Evolutionary conservation across 768 basidiomycete species (phyloP).

Genomic region (Mycena galopus): DNA sequence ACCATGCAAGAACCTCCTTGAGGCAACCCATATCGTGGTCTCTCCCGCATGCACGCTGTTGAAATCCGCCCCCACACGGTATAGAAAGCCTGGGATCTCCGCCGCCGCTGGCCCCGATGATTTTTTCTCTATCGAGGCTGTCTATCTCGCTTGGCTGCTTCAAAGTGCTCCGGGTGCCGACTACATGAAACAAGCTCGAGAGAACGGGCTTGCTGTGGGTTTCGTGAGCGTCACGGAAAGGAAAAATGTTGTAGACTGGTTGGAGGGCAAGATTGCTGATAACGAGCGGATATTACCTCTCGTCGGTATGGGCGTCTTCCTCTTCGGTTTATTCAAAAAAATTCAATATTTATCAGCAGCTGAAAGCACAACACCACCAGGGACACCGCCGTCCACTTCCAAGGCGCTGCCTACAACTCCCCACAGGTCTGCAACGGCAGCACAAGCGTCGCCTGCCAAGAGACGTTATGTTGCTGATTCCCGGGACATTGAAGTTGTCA

Average conservation of each 20-base stretch:
- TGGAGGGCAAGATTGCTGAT: conserved; percentile 69
- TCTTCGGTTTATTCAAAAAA: neutral
- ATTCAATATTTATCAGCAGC: conserved; percentile 40
- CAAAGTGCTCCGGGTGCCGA: conserved; percentile 82
- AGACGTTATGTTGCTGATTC: conserved; percentile 83
- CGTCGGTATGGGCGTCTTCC: conserved; percentile 44
- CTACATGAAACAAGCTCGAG: conserved; percentile 89
- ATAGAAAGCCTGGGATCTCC: conserved; percentile 71
- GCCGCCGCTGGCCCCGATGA: conserved; percentile 63
- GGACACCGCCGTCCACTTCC: conserved; percentile 54
- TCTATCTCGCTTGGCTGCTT: conserved; percentile 88
- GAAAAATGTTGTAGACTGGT: conserved; percentile 87
- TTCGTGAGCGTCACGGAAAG: conserved; percentile 91
- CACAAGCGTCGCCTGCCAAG: conserved; percentile 69
- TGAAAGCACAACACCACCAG: conserved; percentile 74
- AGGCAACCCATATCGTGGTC: conserved; percentile 77
- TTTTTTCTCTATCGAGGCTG: conserved; percentile 83
- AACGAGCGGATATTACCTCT: conserved; percentile 67
- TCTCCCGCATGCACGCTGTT: conserved; percentile 66
- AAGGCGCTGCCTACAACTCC: conserved; percentile 47
- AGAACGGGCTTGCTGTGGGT: conserved; percentile 77
- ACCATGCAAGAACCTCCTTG: conserved; percentile 60
- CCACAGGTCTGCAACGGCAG: conserved; percentile 44
- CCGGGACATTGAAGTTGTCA: conserved; percentile 87
- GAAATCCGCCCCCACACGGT: conserved; percentile 84